A percentile compares a stretch with the other conserved stretches of the same genome.
phyloP scores from a whole-genome alignment of 495 filamentous ascomycete species.

The Aspergillus carlsbadensis region DNA sequence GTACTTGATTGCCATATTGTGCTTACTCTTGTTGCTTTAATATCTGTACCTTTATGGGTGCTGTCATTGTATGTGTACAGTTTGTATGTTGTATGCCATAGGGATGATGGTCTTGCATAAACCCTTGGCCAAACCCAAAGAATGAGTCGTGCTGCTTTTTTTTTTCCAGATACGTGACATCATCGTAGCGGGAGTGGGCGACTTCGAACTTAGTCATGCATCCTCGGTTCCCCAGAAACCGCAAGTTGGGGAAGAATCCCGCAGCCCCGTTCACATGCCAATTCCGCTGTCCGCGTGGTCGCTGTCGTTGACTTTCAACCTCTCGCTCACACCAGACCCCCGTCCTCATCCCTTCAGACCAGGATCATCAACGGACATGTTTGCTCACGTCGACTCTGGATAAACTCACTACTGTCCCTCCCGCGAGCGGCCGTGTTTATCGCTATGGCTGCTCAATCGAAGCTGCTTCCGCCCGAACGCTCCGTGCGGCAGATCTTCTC shows the following conservation, averaged over 20 bases:
- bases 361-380: conserved; percentile 29
- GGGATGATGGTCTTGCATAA: background rate
- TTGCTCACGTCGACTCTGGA: conserved; percentile 28
- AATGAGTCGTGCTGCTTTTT: too few relatives aligned
- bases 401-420: conserved; percentile 19
- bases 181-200: conserved; percentile 3
- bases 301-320: background rate
- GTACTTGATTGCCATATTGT: background rate
- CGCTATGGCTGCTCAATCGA: conserved; percentile 79
- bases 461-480: conserved; percentile 66
- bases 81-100: background rate
- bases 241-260: background rate
- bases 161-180: too few relatives aligned
- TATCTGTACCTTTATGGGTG: background rate
- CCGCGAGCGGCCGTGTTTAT: conserved; percentile 18
- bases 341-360: background rate
- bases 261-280: conserved; percentile 17
- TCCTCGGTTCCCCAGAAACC: conserved; percentile 13
- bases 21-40: background rate
- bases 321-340: background rate
- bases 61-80: background rate
- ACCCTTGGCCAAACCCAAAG: background rate
- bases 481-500: conserved; percentile 73
- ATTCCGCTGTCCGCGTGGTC: background rate
- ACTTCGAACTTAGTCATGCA: conserved; percentile 13